Evolutionary conservation across 306 rosid genomes (phyloP), one percentile per base, ranked within the genome.

Genomic region (Begonia peltatifolia): DNA sequence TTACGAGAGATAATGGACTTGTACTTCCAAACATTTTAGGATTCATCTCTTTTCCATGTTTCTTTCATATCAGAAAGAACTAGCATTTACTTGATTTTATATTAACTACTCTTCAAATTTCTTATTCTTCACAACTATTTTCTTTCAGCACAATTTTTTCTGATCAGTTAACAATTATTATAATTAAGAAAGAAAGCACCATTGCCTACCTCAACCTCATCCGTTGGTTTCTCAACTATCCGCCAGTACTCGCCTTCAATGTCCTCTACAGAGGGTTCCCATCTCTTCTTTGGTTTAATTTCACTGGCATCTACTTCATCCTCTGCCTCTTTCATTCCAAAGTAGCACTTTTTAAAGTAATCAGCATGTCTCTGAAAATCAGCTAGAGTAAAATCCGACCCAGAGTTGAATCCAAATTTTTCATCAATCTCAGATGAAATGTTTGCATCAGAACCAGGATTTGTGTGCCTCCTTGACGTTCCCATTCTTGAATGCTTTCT

Each of bases 241-340:
- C 96, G 77, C 99, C 96, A 86, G 76, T 90, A 90, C 69, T 90
- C 99, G 67, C 99, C 99, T 72, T 90, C 99, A 50, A 90, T 83
- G 50, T 80, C 86, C 67, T 79, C 92, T 62, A 67, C 87, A 20
- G 93, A 78, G 53, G 80, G 84, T 35, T 76, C 69, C 76, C 68
- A 56, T 70, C 49, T 69, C 52, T 63, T 70, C 30, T 47, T 57
- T 52, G 55, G 38, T 50, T 71, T 30, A 30, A 30, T 30, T 30
- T 30, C 65, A 54, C 66, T 49, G 20, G 46, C 18, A 63, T 61
- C 57, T 43, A 52, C 50, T 43, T 68, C 74, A 53, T 51, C 81
- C 41, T 51, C 64, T 22, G 57, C 55, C 20, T 72, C 86, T 50
- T 70, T 75, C 70, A 55, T 58, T 48, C 78, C 74, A 53, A 90